Base-by-base conservation (phyloP, 345 rosid genomes). In the Durio zibethinus region DNA sequence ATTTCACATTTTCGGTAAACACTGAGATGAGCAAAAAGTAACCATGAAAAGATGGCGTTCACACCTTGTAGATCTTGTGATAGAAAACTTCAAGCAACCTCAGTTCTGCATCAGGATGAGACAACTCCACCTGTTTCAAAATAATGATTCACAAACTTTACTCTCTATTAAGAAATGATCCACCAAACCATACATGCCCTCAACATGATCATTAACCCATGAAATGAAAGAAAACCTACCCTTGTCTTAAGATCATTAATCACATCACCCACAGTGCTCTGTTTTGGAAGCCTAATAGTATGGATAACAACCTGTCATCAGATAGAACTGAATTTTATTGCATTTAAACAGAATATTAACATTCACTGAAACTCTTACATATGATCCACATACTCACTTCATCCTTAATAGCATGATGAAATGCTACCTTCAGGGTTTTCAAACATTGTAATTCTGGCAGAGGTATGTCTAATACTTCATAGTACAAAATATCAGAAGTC, bases 61-160 rank as follows among this genome's bases (percentile, higher is more conserved):
- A 47, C 81, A 93, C 99, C 97, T 93, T 96, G 76, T 91, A 93
- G 75, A 96, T 96, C 85, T 92, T 96, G 91, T 94, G 97, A 83
- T 90, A 89, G 85, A 91, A 91, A 76, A 93, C 96, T 83, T 93
- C 98, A 54, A 96, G 92, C 81, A 96, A 85, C 81, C 99, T 87
- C 76, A 96, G 93, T 84, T 96, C 98, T 25, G 97, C 97, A 82
- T 89, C 80, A 64, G 97, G 92, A 79, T 87, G 87, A 43, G 98
- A 96, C 76, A 93, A 82, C 83, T 92, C 97, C n/a, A 96, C 99
- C 99, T 93, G 92, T 69, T 82, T 60, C 81, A 82, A 7, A 75
- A 33, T 27, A 57, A 27, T 43, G 50, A 29, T 31, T 20, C 29
- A 71, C 20, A 20, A 31, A 18, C 31, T 10, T 71, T 71, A 71